Percentiles rank a stretch among this genome's conserved stretches.
These are phyloP conservation scores for Scutellaria barbata DNA, from an alignment of 257 asterid genomes.

Conservation along the genomic window DNA sequence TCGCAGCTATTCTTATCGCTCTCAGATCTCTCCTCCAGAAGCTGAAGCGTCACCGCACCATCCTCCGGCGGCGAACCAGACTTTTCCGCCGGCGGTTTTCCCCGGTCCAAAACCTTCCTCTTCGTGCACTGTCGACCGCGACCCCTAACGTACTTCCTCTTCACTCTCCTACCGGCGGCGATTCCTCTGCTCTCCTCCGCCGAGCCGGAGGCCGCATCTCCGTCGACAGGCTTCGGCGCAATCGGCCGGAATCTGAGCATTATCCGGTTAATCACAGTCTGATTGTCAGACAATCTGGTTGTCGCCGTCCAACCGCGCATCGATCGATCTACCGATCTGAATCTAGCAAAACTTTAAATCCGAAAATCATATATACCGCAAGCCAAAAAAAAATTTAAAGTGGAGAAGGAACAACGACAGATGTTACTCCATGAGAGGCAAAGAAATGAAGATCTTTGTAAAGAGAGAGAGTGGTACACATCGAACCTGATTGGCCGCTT, in stretches of 20 bases:
- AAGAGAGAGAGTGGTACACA: not conserved
- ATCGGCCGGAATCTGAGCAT: constrained; percentile 61
- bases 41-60: constrained; percentile 44
- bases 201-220: constrained; percentile 18
- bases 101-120: constrained; percentile 3
- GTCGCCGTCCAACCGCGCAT: constrained; percentile 25
- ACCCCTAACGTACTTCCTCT: constrained; percentile 56
- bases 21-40: constrained; percentile 51
- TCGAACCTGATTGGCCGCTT: constrained; percentile 22
- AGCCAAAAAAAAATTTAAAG: no score
- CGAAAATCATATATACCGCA: no score
- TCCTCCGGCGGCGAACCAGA: constrained; percentile 31
- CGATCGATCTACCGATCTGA: constrained; percentile 1
- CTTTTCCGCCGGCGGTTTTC: constrained; percentile 33
- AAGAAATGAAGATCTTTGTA: constrained; percentile 7
- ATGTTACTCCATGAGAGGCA: constrained; percentile 29
- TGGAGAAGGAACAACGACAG: constrained; percentile 41
- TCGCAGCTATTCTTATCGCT: constrained; percentile 1
- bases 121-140: constrained; percentile 35
- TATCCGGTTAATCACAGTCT: constrained; percentile 35
- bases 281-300: constrained; percentile 9
- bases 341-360: constrained; percentile 15
- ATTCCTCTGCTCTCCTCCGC: constrained; percentile 19
- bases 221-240: constrained; percentile 58
- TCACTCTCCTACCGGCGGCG: constrained; percentile 39